phyloP scores from a whole-genome alignment of 2,329 filamentous ascomycete species.

The Aureobasidium vineae region DNA sequence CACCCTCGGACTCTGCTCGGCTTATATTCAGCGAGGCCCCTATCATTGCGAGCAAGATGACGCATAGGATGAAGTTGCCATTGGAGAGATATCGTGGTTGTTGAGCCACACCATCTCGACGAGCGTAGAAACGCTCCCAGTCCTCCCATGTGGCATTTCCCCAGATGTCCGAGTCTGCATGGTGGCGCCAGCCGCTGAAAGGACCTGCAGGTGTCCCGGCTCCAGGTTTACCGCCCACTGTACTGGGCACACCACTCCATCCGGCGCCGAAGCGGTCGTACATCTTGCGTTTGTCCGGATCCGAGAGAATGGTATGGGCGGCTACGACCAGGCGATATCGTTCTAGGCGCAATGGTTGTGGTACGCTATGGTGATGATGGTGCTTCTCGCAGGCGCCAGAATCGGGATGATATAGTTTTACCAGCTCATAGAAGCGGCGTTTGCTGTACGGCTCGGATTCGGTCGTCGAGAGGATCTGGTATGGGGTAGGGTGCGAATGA shows the following conservation, averaged over 20 bases:
- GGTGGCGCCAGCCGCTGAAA: conserved; percentile 39
- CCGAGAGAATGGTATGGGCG: conserved; percentile 83
- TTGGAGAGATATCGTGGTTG: conserved; percentile 72
- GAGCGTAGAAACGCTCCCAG: conserved; percentile 65
- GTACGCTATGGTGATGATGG: conserved; percentile 48
- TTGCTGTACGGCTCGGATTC: conserved; percentile 73
- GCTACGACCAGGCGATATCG: conserved; percentile 86
- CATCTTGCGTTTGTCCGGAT: conserved; percentile 71
- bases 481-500: conserved; percentile 67
- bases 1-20: conserved; percentile 62
- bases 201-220: conserved; percentile 34
- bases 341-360: conserved; percentile 68
- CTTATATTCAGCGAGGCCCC: conserved; percentile 71
- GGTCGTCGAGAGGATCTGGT: conserved; percentile 74
- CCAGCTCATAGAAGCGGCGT: conserved; percentile 79
- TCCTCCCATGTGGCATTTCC: conserved; percentile 96
- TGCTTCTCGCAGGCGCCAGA: conserved; percentile 47
- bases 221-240: conserved; percentile 23
- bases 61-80: conserved; percentile 69
- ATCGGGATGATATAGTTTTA: conserved; percentile 96
- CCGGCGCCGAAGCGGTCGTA: conserved; percentile 83
- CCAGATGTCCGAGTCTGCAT: conserved; percentile 52
- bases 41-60: conserved; percentile 66
- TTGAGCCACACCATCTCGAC: conserved; percentile 9
- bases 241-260: conserved; percentile 59